Evolutionary conservation across 768 basidiomycete species (phyloP), one percentile per base, ranked within the genome.

Genomic region (Chiua virens): DNA sequence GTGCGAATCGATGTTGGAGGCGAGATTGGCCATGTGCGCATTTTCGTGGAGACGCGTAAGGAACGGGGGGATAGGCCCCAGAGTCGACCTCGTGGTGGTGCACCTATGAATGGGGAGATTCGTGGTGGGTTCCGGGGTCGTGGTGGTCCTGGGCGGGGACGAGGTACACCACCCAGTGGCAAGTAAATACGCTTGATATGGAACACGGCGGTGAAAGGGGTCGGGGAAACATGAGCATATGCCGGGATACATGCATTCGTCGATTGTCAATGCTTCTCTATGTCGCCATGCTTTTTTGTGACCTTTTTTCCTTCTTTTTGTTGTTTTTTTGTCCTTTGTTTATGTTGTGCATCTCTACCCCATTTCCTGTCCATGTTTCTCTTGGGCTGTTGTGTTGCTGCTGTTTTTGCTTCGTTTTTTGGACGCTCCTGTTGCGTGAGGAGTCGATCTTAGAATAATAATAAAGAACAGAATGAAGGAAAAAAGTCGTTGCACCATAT

Each of bases 41-140:
- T 98, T 52, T 77, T 73, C 53, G 82, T 98, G 32, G 94, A 96
- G 79, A 90, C 88, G 38, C 82, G 90, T 69, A 97, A 93, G 76
- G 94, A 98, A 73, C 80, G 92, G 40, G 82, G 84, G 34, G 92
- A 97, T n/a, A 73, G 94, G 50, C 85, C 86, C 3, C 72, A 76
- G 3, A 76, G 71, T 56, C 72, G 87, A 30, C 77, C 83, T 15
- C 78, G 87, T 17, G 83, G 86, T 37, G 86, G 83, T 28, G 73
- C 74, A 1, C 82, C 86, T 17, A 23, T 70, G 21, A 83, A 79
- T 21, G 78, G 79, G 5, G 72, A 75, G 22, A 44, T 55, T 34
- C 76, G 79, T 18, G 71, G 82, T 46, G 75, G 75, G 25, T 80
- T 74, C 57, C 73, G 75, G 3, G 73, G 76, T 5, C 75, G 75